These are phyloP conservation scores for Lactarius hatsudake DNA, from an alignment of 768 basidiomycete species.

Conservation along the genomic window DNA sequence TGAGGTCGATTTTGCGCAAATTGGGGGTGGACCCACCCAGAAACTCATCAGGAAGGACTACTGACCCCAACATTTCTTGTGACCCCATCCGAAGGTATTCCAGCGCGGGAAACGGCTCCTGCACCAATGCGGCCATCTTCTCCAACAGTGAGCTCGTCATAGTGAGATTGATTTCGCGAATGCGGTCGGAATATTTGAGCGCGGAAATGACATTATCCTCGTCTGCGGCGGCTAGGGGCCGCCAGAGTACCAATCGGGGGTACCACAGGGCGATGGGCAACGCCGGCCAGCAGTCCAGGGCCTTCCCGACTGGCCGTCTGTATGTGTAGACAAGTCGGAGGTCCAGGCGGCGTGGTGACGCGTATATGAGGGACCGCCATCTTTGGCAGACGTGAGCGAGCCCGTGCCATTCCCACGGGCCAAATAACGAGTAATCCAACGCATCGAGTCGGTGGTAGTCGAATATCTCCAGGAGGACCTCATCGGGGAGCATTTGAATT, in stretches of 20 bases:
- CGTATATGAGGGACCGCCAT: conserved; percentile 17
- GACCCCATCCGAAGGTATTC: conserved; percentile 9
- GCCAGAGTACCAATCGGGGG: conserved; percentile 10
- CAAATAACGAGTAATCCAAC: conserved; percentile 3
- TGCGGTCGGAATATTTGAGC: conserved; percentile 9
- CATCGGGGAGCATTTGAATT: conserved; percentile 15
- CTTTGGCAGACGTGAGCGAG: conserved; percentile 19
- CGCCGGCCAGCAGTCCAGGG: conserved; percentile 13
- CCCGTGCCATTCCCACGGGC: conserved; percentile 22
- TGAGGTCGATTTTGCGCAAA: conserved; percentile 7
- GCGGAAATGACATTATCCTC: conserved; percentile 17
- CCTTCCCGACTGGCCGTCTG: conserved; percentile 13
- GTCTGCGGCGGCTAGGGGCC: neutral
- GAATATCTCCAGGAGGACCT: conserved; percentile 22
- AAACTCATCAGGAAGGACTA: conserved; percentile 14
- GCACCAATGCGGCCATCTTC: conserved; percentile 4
- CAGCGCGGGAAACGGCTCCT: conserved; percentile 1
- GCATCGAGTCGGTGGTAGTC: conserved; percentile 9
- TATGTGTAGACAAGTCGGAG: conserved; percentile 22
- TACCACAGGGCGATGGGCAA: conserved; percentile 20
- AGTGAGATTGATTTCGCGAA: conserved; percentile 21
- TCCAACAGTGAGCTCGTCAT: conserved; percentile 11
- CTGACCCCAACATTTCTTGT: conserved; percentile 3
- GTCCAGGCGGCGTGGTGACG: conserved; percentile 15
- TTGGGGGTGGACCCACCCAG: conserved; percentile 11